phyloP scores from a whole-genome alignment of 768 basidiomycete species.

The Suillus plorans region DNA sequence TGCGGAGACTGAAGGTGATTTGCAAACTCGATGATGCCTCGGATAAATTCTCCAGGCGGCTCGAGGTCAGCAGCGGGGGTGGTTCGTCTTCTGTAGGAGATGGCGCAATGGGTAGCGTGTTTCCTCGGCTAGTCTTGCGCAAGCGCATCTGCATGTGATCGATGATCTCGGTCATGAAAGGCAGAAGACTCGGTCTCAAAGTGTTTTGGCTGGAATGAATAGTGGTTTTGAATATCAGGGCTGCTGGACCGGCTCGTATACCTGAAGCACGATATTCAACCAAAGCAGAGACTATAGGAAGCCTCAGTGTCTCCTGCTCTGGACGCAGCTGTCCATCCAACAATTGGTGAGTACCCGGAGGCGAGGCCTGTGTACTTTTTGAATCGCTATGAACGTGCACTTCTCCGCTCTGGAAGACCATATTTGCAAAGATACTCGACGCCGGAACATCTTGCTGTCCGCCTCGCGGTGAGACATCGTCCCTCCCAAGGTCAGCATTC shows the following conservation, averaged over 20 bases:
- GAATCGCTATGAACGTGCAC: constrained; percentile 67
- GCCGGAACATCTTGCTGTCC: constrained; percentile 38
- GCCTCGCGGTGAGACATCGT: constrained; percentile 14
- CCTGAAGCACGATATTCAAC: constrained; percentile 72
- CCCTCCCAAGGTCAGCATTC: constrained; percentile 12
- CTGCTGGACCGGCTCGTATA: constrained; percentile 48
- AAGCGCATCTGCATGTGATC: constrained; percentile 69
- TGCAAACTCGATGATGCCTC: constrained; percentile 51
- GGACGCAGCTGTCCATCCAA: constrained; percentile 23
- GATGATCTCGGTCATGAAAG: constrained; percentile 80
- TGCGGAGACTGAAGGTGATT: constrained; percentile 85
- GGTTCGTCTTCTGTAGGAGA: constrained; percentile 13
- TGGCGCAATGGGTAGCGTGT: constrained; percentile 16
- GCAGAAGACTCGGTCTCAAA: constrained; percentile 76
- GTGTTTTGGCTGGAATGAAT: constrained; percentile 88
- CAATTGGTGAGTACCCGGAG: constrained; percentile 35
- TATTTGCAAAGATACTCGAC: constrained; percentile 60
- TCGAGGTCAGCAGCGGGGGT: constrained; percentile 20
- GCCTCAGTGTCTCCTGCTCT: constrained; percentile 61
- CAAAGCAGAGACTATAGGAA: constrained; percentile 82
- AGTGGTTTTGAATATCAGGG: constrained; percentile 81
- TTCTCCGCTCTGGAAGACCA: constrained; percentile 83
- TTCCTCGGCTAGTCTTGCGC: constrained; percentile 44
- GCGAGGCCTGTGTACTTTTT: constrained; percentile 39
- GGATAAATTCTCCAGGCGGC: constrained; percentile 12